Evolutionary conservation across 1,139 yeast species (phyloP).

Genomic region (Meyerozyma sp.): DNA sequence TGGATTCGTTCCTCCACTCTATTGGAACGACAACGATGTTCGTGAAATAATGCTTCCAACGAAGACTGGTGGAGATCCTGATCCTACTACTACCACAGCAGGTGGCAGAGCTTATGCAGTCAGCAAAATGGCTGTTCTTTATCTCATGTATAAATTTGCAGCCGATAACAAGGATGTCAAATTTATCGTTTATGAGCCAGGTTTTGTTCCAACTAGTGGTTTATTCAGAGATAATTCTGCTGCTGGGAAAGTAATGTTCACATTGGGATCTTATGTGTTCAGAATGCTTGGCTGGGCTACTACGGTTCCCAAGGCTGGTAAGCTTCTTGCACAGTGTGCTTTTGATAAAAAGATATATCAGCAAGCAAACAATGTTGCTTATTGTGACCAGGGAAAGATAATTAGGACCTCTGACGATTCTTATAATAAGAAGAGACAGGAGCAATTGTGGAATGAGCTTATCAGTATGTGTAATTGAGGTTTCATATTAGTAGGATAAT

Average conservation of each 20-base stretch:
- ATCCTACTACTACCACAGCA: not conserved
- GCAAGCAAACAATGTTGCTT: constrained; percentile 3
- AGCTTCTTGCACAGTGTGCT: not conserved
- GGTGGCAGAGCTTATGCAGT: constrained; percentile 5
- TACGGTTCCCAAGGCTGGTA: not conserved
- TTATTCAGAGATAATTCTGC: constrained; percentile 1
- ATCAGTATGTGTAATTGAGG: not conserved
- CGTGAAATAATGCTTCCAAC: constrained; percentile 3
- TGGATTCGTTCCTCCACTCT: constrained; percentile 4
- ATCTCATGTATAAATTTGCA: constrained; percentile 5
- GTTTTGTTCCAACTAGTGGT: constrained; percentile 2
- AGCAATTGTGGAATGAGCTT: not conserved
- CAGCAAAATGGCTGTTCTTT: constrained; percentile 6
- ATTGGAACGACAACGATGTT: constrained; percentile 5
- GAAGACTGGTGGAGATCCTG: not conserved
- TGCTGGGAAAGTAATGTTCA: not conserved
- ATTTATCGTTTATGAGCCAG: constrained; percentile 6
- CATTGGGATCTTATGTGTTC: not conserved
- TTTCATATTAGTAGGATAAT: too few species aligned
- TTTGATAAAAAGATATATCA: not conserved
- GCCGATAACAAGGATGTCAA: constrained; percentile 3
- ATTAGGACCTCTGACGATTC: constrained; percentile 3
- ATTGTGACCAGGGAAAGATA: constrained; percentile 5
- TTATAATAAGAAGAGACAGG: not conserved
- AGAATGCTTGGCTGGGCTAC: not conserved